Evolutionary conservation across 352 stramenopile species (phyloP), one percentile per base, ranked within the genome.

Genomic region (Blastocystis sp.): DNA sequence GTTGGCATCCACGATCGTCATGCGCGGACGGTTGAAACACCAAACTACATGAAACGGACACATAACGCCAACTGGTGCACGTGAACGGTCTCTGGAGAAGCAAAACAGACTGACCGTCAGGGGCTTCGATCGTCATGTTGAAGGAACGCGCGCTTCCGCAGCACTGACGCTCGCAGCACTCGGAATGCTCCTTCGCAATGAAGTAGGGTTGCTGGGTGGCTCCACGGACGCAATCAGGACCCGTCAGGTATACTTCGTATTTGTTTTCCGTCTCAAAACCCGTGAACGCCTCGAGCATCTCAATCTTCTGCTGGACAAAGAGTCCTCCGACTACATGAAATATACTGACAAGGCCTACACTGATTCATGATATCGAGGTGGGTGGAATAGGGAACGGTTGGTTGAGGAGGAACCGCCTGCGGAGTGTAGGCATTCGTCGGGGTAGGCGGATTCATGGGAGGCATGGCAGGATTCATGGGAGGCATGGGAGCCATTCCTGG

Each of bases 181-280:
- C 75, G 0, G 57, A 76, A 6, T 75, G 14, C 63, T 85, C 75
- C 3, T 53, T 9, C 16, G 75, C 75, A 81, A 18, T 63, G 51
- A 81, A 81, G 29, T 81, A 81, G 51, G 69, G 48, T 44, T 64
- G 29, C 53, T 81, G 69, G 40, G 27, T 81, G 0, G 1, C 4
- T 32, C 69, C 46, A 32, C 69, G 69, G 4, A 49, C 3, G 53
- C 69, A 81, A 48, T 81, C 69, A 3, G 69, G 44, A 64, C 69
- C 69, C 4, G 69, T 81, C n/a, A 81, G 38, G 38, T 46, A 81
- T 2, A 81, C 27, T 14, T 63, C 53, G 21, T 81, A 81, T 4
- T 40, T 9, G 29, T 81, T 81, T 38, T 81, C 69, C 24, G 69
- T 81, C 27, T 81, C 69, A 42, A 81, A 81, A 0, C 69, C 69